Evolutionary conservation across 257 asterid species (phyloP).

Genomic region (Cinchona pubescens): DNA sequence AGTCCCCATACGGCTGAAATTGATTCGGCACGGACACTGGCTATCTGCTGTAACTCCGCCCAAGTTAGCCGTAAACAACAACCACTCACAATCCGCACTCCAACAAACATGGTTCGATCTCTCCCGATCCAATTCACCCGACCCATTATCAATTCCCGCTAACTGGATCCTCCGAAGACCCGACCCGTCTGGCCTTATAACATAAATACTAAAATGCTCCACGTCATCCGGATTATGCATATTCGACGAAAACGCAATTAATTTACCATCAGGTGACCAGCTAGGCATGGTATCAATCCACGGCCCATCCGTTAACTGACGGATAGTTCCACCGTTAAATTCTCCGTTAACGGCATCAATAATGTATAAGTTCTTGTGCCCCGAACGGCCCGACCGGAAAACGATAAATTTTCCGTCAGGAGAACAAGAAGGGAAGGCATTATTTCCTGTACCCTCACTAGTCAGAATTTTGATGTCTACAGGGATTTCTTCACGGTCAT

Average conservation of each 20-base stretch:
- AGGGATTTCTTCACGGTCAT: constrained; percentile 30
- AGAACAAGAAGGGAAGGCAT: constrained; percentile 81
- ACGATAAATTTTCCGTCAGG: constrained; percentile 72
- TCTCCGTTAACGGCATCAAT: constrained; percentile 67
- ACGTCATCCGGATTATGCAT: constrained; percentile 52
- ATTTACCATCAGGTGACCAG: constrained; percentile 81
- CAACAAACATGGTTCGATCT: constrained; percentile 83
- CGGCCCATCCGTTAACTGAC: constrained; percentile 60
- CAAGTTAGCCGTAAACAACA: constrained; percentile 64
- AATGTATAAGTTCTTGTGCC: constrained; percentile 69
- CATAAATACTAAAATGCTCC: constrained; percentile 52
- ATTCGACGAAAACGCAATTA: constrained; percentile 79
- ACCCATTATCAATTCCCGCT: constrained; percentile 37
- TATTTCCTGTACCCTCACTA: constrained; percentile 59
- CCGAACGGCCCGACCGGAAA: constrained; percentile 75
- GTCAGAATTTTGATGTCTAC: constrained; percentile 59
- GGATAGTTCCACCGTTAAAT: constrained; percentile 46
- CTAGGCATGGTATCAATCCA: constrained; percentile 94
- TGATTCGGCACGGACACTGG: constrained; percentile 78
- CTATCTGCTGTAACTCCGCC: constrained; percentile 69
- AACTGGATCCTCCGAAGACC: constrained; percentile 46
- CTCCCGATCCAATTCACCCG: constrained; percentile 46
- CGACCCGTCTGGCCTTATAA: constrained; percentile 50
- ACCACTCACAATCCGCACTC: constrained; percentile 71
- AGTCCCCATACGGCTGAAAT: constrained; percentile 81